phyloP scores from a whole-genome alignment of 768 basidiomycete genomes.

The Tephrocybe sp. region DNA sequence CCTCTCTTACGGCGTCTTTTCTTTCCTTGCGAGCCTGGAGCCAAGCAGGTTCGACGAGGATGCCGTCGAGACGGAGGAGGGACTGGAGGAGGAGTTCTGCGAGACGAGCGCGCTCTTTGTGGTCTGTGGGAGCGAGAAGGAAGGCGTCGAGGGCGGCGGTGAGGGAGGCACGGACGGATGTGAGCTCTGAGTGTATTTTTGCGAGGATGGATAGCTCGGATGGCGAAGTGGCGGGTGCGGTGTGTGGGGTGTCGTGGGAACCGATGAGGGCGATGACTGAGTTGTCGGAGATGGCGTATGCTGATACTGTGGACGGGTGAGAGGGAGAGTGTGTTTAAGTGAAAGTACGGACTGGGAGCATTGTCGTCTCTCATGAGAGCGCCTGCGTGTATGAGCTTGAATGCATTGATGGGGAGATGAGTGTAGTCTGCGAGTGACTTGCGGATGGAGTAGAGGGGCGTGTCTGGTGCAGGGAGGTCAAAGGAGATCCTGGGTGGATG shows the following conservation, averaged over 20 bases:
- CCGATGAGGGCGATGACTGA: slow-evolving; percentile 72
- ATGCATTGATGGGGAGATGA: slow-evolving; percentile 60
- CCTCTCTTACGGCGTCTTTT: slow-evolving; percentile 82
- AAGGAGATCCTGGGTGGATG: slow-evolving; percentile 40
- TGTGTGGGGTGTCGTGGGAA: slow-evolving; percentile 28
- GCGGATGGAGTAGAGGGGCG: slow-evolving; percentile 58
- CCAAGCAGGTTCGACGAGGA: slow-evolving; percentile 74
- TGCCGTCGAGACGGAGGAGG: slow-evolving; percentile 83
- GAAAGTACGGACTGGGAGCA: slow-evolving; percentile 50
- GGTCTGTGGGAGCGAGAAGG: slow-evolving; percentile 29
- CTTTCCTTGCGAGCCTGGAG: slow-evolving; percentile 73
- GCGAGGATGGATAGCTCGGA: slow-evolving; percentile 53
- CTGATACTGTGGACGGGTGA: slow-evolving; percentile 49
- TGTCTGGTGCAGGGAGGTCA: slow-evolving; percentile 54
- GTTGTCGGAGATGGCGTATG: slow-evolving; percentile 69
- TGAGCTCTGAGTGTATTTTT: slow-evolving; percentile 53
- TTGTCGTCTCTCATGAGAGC: slow-evolving; percentile 86
- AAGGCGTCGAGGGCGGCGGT: slow-evolving; percentile 58
- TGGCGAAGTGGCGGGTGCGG: slow-evolving; percentile 18
- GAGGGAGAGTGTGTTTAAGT: background rate
- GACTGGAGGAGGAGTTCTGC: slow-evolving; percentile 83
- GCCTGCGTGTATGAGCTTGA: slow-evolving; percentile 89
- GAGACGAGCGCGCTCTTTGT: slow-evolving; percentile 53
- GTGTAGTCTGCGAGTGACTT: slow-evolving; percentile 69
- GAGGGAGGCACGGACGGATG: slow-evolving; percentile 50